Evolutionary conservation across 257 asterid species (phyloP), one percentile per base, ranked within the genome.

Genomic region (Gentiana straminea): DNA sequence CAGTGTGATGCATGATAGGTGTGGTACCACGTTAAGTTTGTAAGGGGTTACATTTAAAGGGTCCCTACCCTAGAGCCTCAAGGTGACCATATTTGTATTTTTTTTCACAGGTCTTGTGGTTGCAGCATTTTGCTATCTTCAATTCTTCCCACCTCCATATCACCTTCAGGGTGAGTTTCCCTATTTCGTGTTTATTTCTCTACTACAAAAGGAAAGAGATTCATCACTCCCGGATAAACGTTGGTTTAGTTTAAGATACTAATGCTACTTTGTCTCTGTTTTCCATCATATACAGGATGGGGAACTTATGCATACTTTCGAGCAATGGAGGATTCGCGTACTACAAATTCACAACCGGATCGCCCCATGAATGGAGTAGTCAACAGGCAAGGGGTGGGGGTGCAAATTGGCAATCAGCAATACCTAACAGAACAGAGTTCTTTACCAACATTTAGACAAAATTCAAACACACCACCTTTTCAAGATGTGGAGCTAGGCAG

Each of bases 141-240:
- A 88, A 78, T 88, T 88, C 63, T 88, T 88, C 75, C 86, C 95
- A 51, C 75, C 96, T 69, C 96, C 96, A 55, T 84, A 82, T 75
- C 68, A 82, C 36, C 37, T 55, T 2, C 77, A 88, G 74, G 93
- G 96, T 88, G 59, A 2, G 46, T 46, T 10, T 53, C 46, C 24
- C 41, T 34, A 8, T 35, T 55, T 33, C 5, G 2, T 51, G 35
- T 49, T 36, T 38, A 4, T 24, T 43, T 44, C 24, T 0, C 9
- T 35, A 45, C 24, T 24, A n/a, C 3, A 37, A 52, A 2, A 24
- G 0, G 0, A 1, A 24, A 24, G 0, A 24, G 24, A 24, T 24
- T 24, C 24, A 24, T 24, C 24, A 0, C 24, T 24, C 24, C 24
- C 24, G 24, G 24, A 24, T n/a, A n/a, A n/a, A n/a, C n/a, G n/a